These are phyloP conservation scores for Backusella psychrophila DNA, from an alignment of 192 early-diverging fungal genomes.

Conservation along the genomic window DNA sequence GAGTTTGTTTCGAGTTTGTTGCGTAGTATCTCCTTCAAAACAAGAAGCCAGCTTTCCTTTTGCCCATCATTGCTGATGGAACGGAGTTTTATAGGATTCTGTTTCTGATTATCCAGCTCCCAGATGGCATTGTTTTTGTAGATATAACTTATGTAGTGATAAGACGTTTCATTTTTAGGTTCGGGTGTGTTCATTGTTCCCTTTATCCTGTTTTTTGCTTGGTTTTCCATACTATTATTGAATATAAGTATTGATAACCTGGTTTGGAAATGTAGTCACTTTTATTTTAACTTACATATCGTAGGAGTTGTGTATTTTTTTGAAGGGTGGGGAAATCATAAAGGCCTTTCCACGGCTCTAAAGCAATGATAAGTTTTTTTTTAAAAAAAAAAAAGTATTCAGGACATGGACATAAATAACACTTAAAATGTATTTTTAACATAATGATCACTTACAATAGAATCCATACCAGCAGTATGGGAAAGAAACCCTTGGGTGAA, in stretches of 20 bases:
- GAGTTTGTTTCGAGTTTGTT: background rate
- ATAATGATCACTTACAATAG: background rate
- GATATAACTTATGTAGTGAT: background rate
- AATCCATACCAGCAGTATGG: background rate
- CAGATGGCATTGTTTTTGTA: background rate
- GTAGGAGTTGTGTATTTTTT: background rate
- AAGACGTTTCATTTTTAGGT: background rate
- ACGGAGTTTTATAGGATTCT: background rate
- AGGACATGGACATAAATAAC: background rate
- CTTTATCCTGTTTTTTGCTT: background rate
- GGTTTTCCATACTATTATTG: background rate
- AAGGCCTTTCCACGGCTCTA: background rate
- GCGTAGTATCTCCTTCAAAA: background rate
- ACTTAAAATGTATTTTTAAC: background rate
- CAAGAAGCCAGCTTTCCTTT: background rate
- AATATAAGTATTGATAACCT: background rate
- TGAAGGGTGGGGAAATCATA: background rate
- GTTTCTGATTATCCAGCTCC: background rate
- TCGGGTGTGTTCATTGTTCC: background rate
- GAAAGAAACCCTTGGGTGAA: background rate
- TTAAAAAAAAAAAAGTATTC: background rate
- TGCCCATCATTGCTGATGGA: background rate
- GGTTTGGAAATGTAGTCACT: background rate
- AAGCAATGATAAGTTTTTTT: background rate
- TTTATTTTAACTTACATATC: background rate